Evolutionary conservation across 495 filamentous ascomycete species (phyloP).

Genomic region (Neurospora sublineolata): DNA sequence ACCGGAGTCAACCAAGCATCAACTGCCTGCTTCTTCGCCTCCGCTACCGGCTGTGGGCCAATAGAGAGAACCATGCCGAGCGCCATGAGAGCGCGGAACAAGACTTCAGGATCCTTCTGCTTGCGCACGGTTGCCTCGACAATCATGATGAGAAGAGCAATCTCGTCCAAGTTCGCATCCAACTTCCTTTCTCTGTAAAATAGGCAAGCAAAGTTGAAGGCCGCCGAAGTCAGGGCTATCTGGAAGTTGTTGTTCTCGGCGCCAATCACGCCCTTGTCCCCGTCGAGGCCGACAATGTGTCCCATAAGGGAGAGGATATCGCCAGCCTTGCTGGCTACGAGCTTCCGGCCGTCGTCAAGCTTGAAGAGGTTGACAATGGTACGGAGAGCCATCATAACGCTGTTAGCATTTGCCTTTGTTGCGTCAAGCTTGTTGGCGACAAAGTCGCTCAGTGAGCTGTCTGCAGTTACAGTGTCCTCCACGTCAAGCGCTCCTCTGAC

Average conservation of each 20-base stretch:
- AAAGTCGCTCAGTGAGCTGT: constrained; percentile 18
- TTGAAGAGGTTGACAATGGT: constrained; percentile 81
- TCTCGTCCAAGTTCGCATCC: background rate
- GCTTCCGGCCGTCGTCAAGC: constrained; percentile 53
- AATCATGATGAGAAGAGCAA: constrained; percentile 27
- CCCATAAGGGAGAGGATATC: constrained; percentile 32
- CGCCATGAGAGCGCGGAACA: constrained; percentile 74
- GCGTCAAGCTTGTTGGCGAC: constrained; percentile 4
- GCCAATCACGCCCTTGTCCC: constrained; percentile 32
- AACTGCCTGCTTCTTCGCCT: constrained; percentile 33
- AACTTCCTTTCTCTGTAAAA: constrained; percentile 20
- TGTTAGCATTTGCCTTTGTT: constrained; percentile 43
- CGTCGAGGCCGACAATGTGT: constrained; percentile 36
- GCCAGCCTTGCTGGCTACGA: constrained; percentile 50
- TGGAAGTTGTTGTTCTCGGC: constrained; percentile 68
- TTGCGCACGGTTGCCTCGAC: constrained; percentile 48
- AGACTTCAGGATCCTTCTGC: constrained; percentile 67
- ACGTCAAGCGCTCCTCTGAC: constrained; percentile 34
- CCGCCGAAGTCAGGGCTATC: constrained; percentile 69
- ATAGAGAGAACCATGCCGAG: constrained; percentile 61
- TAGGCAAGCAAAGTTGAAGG: constrained; percentile 74
- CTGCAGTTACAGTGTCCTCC: constrained; percentile 20
- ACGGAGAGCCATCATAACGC: constrained; percentile 75
- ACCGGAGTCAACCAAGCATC: constrained; percentile 30
- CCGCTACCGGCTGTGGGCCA: constrained; percentile 34